Evolutionary conservation across 805 yeast species (phyloP).

Genomic region (Zygosaccharomyces rouxii): DNA sequence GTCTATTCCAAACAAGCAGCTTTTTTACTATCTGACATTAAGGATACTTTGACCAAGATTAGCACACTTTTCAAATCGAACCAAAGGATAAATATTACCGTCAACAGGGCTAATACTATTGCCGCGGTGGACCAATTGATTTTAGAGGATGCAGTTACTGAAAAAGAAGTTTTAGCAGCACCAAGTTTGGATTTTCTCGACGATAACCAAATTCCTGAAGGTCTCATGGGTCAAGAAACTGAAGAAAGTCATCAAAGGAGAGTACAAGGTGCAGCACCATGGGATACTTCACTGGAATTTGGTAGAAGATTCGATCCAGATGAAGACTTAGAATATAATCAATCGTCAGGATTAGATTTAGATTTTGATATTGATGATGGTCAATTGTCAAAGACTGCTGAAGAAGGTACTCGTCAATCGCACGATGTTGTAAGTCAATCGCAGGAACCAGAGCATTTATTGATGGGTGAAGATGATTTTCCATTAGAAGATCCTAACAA

Average conservation of each 20-base stretch:
- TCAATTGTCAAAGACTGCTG: slow-evolving; percentile 19
- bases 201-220: slow-evolving; percentile 13
- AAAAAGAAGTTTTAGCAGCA: slow-evolving; percentile 64
- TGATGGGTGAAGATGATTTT: slow-evolving; percentile 26
- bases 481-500: slow-evolving; percentile 23
- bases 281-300: slow-evolving; percentile 32
- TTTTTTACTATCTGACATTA: slow-evolving; percentile 76
- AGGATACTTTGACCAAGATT: slow-evolving; percentile 66
- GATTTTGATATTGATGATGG: slow-evolving; percentile 35
- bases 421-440: slow-evolving; percentile 3
- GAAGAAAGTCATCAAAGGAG: slow-evolving; percentile 24
- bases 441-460: slow-evolving; percentile 8
- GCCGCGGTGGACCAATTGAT: slow-evolving; percentile 56
- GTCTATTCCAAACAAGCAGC: slow-evolving; percentile 84
- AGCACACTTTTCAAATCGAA: slow-evolving; percentile 58
- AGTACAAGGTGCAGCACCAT: slow-evolving; percentile 33
- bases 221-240: slow-evolving; percentile 14
- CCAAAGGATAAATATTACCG: slow-evolving; percentile 48
- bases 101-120: slow-evolving; percentile 56
- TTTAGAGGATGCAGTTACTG: slow-evolving; percentile 74
- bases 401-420: slow-evolving; percentile 26
- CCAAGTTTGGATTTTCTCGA: slow-evolving; percentile 46
- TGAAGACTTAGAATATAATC: slow-evolving; percentile 19
- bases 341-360: slow-evolving; percentile 26
- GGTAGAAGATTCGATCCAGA: slow-evolving; percentile 29